Evolutionary conservation across 1,139 yeast species (phyloP).

Genomic region (Taphrina deformans): DNA sequence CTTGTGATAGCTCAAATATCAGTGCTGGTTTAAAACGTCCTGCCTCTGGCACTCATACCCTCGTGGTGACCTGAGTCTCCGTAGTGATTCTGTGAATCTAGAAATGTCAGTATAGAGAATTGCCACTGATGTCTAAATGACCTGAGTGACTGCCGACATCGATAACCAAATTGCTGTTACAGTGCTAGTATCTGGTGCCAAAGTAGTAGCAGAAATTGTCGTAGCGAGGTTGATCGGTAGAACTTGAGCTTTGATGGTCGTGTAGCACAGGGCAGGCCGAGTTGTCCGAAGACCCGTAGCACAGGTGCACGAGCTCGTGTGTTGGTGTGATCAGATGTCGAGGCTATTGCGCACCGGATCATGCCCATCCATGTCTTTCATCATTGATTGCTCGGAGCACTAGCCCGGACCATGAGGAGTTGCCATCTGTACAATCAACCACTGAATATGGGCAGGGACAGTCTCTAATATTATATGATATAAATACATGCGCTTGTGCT

Average conservation of each 20-base stretch:
- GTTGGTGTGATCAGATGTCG: too few species aligned
- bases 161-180: background rate
- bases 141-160: background rate
- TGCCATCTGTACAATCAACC: background rate
- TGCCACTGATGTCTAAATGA: background rate
- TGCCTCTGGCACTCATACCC: background rate
- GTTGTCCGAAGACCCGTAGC: too few species aligned
- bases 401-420: background rate
- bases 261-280: too few species aligned
- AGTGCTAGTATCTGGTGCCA: too few species aligned
- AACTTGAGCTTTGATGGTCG: too few species aligned
- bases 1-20: slow-evolving; percentile 36
- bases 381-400: too few species aligned
- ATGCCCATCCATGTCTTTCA: too few species aligned
- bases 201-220: too few species aligned
- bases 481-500: background rate
- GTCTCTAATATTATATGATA: background rate
- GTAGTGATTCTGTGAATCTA: background rate
- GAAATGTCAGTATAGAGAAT: background rate
- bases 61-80: background rate
- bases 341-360: too few species aligned
- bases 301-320: too few species aligned
- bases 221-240: too few species aligned
- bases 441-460: background rate
- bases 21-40: background rate